Percentiles rank a stretch among this genome's conserved stretches.
phyloP scores from a whole-genome alignment of 805 yeast genomes.

The Cyberlindnera japonica region DNA sequence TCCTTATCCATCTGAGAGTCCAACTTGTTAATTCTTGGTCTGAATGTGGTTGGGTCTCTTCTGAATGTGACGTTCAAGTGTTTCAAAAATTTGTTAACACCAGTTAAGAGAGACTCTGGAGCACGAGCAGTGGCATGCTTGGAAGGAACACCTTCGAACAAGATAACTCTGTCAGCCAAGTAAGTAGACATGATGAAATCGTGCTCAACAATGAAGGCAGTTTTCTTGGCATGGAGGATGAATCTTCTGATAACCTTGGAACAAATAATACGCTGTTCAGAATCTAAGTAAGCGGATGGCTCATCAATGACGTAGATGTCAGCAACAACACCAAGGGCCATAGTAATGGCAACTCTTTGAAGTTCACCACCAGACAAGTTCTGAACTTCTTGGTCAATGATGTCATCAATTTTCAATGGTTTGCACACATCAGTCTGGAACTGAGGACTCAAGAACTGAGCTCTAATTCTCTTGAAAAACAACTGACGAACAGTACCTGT shows the following conservation, averaged over 20 bases:
- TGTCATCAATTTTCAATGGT: conserved; percentile 89
- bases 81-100: conserved; percentile 96
- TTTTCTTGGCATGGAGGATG: conserved; percentile 92
- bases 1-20: conserved; percentile 99
- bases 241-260: conserved; percentile 97
- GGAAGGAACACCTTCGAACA: conserved; percentile 94
- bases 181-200: conserved; percentile 99
- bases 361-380: conserved; percentile 98
- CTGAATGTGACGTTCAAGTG: conserved; percentile 96
- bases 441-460: conserved; percentile 91
- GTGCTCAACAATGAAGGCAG: conserved; percentile 99
- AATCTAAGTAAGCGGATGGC: conserved; percentile 98
- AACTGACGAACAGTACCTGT: conserved; percentile 98
- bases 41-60: conserved; percentile 97
- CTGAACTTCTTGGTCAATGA: conserved; percentile 97
- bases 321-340: conserved; percentile 91
- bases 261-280: conserved; percentile 99
- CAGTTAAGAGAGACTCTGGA: conserved; percentile 92
- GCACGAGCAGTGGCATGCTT: conserved; percentile 77
- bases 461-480: conserved; percentile 94
- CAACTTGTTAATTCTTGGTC: conserved; percentile 97
- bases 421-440: conserved; percentile 97
- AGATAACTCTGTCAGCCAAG: conserved; percentile 97
- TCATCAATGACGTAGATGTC: conserved; percentile 97
- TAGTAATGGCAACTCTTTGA: conserved; percentile 97